Evolutionary conservation across 768 basidiomycete species (phyloP).

Genomic region (Suillus subaureus): DNA sequence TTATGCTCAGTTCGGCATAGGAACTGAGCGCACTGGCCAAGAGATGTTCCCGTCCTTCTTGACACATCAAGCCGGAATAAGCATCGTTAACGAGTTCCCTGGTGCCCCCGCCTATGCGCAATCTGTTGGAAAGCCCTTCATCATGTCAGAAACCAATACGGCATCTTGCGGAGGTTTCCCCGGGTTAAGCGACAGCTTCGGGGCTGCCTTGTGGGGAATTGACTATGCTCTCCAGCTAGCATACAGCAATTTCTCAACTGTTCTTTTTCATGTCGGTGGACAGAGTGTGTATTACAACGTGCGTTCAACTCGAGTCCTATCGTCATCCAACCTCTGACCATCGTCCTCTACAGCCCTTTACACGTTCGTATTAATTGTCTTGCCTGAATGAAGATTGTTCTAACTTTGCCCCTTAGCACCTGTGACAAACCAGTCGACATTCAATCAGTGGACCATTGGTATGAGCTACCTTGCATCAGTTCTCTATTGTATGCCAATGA

Average conservation of each 20-base stretch:
- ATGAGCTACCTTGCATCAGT: not conserved
- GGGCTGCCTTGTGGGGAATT: constrained; percentile 53
- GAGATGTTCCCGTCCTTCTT: constrained; percentile 48
- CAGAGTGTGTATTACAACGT: constrained; percentile 70
- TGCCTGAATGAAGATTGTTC: not conserved
- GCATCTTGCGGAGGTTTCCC: constrained; percentile 51
- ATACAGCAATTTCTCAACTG: constrained; percentile 46
- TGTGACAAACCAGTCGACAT: constrained; percentile 55
- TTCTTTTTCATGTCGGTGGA: constrained; percentile 57
- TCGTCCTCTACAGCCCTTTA: constrained; percentile 37
- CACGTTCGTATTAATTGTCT: constrained; percentile 24
- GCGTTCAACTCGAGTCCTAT: constrained; percentile 16
- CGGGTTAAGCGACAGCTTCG: constrained; percentile 60
- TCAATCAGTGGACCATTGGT: constrained; percentile 70
- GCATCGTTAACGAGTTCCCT: constrained; percentile 54
- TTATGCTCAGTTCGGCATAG: constrained; percentile 48
- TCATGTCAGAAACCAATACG: constrained; percentile 64
- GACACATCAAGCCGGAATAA: constrained; percentile 53
- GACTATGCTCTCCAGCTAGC: constrained; percentile 59
- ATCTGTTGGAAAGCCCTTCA: constrained; percentile 42
- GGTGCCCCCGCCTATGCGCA: constrained; percentile 46
- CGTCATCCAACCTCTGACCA: not conserved
- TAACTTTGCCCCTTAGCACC: constrained; percentile 41
- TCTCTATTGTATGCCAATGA: not conserved
- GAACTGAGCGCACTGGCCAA: constrained; percentile 44